Base-by-base conservation (phyloP, 306 rosid genomes). In the Quercus parvula region DNA sequence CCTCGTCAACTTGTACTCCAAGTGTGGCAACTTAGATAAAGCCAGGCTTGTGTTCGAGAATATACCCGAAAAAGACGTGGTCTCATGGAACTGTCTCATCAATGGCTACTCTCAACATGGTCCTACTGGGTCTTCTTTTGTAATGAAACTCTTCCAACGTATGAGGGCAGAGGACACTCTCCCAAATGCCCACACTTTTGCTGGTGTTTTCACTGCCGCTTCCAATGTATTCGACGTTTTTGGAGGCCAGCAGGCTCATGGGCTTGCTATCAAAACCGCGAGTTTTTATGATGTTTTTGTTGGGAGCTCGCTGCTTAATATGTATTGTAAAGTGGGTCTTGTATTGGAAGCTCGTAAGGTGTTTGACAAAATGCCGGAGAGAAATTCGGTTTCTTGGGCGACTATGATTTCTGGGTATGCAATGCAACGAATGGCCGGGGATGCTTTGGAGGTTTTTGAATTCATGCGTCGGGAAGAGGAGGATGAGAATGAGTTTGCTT, bases 321-420 rank as follows among this genome's bases (percentile, higher is more conserved):
- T 89, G 88, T 90, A 92, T 5, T 92, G 94, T 28, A 49, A 49
- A 49, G 17, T 76, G 62, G 89, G 97, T 58, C 51, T 80, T 27
- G 66, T 94, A 0, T 41, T 10, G 0, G 90, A 94, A 4, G 97
- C 96, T 11, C 94, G 90, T 18, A 85, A 89, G 77, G 70, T 92
- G 89, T 94, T 92, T 57, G 98, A 90, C 31, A 74, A 33, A 90
- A 94, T 94, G 88, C 94, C 54, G 54, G 75, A 75, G 18, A 89
- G 88, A 58, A 94, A 88, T 73, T 52, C 82, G 2, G 97, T 49
- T 80, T 82, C 96, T 20, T 94, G 92, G 97, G 88, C 97, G 8
- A 86, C 96, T 2, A 85, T 94, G 90, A 84, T 92, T 78, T 92
- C 97, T 19, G 96, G 96, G 73, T 90, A 90, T 81, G 96, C 94